A percentile compares a stretch with the other conserved stretches of the same genome.
Evolutionary conservation across 257 asterid species (phyloP).

Genomic region (Gentiana straminea): DNA sequence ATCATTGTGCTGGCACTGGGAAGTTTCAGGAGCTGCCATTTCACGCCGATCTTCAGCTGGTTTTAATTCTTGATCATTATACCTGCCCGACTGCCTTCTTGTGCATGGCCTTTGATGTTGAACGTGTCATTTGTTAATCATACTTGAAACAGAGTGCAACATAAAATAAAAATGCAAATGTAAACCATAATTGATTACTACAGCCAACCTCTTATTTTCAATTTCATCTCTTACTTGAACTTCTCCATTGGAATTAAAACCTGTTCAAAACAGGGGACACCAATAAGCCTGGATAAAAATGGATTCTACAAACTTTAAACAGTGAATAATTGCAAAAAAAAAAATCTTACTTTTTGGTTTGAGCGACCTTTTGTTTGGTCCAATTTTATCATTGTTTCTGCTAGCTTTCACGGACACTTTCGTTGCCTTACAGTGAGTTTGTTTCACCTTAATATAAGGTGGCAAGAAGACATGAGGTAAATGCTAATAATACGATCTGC

Average conservation of each 20-base stretch:
- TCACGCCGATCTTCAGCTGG: constrained; percentile 14
- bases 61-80: constrained; percentile 12
- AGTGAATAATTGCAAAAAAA: constrained; percentile 2
- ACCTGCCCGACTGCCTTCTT: constrained; percentile 21
- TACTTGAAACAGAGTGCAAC: not conserved
- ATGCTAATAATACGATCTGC: constrained; percentile 1
- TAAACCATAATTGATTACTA: constrained; percentile 1
- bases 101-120: constrained; percentile 13
- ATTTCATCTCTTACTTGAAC: constrained; percentile 21
- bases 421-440: constrained; percentile 13
- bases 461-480: constrained; percentile 6
- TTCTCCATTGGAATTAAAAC: constrained; percentile 26
- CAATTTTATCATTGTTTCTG: constrained; percentile 20
- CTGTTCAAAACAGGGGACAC: constrained; percentile 14
- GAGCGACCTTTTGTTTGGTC: constrained; percentile 17
- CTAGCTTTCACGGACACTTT: constrained; percentile 18
- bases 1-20: constrained; percentile 11
- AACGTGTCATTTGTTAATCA: constrained; percentile 1
- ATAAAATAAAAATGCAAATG: not conserved
- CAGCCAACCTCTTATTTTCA: constrained; percentile 35
- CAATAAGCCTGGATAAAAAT: constrained; percentile 9
- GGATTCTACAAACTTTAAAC: not conserved
- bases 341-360: constrained; percentile 39
- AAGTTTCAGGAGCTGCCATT: constrained; percentile 10
- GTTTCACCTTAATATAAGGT: constrained; percentile 20